Evolutionary conservation across 257 asterid genomes (phyloP).

Genomic region (Ilex aquifolium): DNA sequence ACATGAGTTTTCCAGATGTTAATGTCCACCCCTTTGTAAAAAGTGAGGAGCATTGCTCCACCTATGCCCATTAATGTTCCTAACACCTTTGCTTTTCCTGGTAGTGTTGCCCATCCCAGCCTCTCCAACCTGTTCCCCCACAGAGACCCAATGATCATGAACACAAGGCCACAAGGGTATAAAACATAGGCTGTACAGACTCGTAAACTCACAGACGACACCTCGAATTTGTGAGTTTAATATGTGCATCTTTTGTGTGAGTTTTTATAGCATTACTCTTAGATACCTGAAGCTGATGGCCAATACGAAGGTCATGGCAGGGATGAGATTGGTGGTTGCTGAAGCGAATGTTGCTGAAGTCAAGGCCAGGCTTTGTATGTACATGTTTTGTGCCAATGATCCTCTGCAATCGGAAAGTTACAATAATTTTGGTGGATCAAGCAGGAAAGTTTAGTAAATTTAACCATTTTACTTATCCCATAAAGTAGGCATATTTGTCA

Average conservation of each 20-base stretch:
- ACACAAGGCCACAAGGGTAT: too few species aligned
- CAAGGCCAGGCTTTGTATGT: background rate
- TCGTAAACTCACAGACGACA: background rate
- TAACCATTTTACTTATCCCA: too few species aligned
- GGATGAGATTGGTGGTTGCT: constrained; percentile 1
- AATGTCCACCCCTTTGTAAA: background rate
- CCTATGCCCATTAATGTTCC: background rate
- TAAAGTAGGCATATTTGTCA: background rate
- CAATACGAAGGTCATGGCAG: background rate
- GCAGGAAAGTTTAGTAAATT: too few species aligned
- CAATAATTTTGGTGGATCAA: background rate
- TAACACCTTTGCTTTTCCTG: background rate
- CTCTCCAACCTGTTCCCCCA: background rate
- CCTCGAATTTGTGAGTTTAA: background rate
- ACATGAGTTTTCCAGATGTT: background rate
- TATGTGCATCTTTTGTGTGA: background rate
- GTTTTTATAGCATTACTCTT: background rate
- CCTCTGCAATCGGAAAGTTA: background rate
- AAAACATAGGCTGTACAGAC: too few species aligned
- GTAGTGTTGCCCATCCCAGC: background rate
- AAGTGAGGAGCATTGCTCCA: background rate
- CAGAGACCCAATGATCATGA: too few species aligned
- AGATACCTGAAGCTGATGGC: background rate
- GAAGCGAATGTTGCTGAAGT: constrained; percentile 1
- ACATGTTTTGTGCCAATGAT: constrained; percentile 1